Conservation (phyloP, 306 rosid genomes). For the Cicer cuneatum region DNA sequence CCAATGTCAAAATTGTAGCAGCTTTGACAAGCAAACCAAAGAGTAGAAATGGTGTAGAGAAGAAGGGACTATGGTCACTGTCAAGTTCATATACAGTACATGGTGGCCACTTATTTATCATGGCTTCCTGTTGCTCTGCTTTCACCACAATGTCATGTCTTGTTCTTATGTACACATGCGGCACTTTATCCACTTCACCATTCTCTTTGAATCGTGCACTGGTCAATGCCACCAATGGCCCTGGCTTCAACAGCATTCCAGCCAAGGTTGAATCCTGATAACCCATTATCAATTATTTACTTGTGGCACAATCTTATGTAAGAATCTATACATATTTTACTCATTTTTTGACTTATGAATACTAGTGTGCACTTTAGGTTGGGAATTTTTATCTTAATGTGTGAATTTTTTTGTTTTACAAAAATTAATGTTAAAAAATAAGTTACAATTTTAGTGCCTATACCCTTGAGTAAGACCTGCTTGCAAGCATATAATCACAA, state of each 20-base stretch:
- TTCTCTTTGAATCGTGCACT: slow-evolving; percentile 59
- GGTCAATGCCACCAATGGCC: slow-evolving; percentile 65
- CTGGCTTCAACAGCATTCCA: slow-evolving; percentile 85
- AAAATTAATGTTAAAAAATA: no score
- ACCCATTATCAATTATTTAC: background rate
- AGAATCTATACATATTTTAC: no score
- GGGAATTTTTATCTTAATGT: no score
- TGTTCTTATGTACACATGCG: slow-evolving; percentile 73
- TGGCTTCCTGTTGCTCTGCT: slow-evolving; percentile 82
- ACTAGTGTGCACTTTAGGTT: no score
- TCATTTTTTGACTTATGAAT: no score
- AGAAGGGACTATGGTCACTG: slow-evolving; percentile 84
- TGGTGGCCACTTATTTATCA: slow-evolving; percentile 84
- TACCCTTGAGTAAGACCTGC: background rate
- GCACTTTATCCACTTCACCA: slow-evolving; percentile 58
- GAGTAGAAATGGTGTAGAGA: slow-evolving; percentile 85
- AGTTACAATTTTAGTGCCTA: background rate
- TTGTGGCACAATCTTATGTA: no score
- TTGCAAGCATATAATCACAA: background rate
- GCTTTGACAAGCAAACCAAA: slow-evolving; percentile 75
- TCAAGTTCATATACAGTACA: slow-evolving; percentile 65
- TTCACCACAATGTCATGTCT: slow-evolving; percentile 72
- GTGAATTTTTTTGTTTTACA: no score
- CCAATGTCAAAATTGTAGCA: slow-evolving; percentile 49
- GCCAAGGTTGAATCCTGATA: slow-evolving; percentile 86